These are phyloP conservation scores for Russula sp. DNA, from an alignment of 768 basidiomycete genomes.

Conservation along the genomic window DNA sequence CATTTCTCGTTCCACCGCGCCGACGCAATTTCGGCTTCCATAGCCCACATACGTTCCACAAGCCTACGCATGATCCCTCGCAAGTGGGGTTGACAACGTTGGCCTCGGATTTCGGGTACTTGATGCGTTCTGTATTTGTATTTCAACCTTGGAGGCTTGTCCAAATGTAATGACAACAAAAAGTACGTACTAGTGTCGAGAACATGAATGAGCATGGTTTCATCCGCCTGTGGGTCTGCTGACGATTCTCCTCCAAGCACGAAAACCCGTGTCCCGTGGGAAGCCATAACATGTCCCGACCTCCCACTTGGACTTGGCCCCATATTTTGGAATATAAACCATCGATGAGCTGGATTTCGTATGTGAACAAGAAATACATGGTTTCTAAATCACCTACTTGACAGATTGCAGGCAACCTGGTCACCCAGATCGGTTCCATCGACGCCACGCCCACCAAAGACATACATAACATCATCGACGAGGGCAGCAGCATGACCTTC, in stretches of 20 bases:
- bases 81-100: constrained; percentile 39
- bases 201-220: constrained; percentile 77
- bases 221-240: constrained; percentile 66
- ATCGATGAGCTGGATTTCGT: constrained; percentile 71
- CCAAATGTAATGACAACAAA: neutral
- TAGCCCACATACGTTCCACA: constrained; percentile 37
- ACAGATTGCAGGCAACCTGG: constrained; percentile 93
- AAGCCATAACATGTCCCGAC: constrained; percentile 96
- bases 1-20: too few relatives aligned
- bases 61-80: constrained; percentile 47
- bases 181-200: constrained; percentile 84
- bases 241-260: constrained; percentile 95
- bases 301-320: constrained; percentile 89
- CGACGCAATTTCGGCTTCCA: too few relatives aligned
- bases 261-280: constrained; percentile 81
- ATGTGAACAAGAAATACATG: neutral
- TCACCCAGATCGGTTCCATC: constrained; percentile 95
- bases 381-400: constrained; percentile 60
- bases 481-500: constrained; percentile 96
- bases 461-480: constrained; percentile 95
- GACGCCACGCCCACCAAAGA: constrained; percentile 95
- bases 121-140: constrained; percentile 75
- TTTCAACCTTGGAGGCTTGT: neutral
- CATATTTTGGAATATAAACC: constrained; percentile 99
- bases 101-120: constrained; percentile 68